Evolutionary conservation across 768 basidiomycete genomes (phyloP).

Genomic region (Gautieria morchelliformis): DNA sequence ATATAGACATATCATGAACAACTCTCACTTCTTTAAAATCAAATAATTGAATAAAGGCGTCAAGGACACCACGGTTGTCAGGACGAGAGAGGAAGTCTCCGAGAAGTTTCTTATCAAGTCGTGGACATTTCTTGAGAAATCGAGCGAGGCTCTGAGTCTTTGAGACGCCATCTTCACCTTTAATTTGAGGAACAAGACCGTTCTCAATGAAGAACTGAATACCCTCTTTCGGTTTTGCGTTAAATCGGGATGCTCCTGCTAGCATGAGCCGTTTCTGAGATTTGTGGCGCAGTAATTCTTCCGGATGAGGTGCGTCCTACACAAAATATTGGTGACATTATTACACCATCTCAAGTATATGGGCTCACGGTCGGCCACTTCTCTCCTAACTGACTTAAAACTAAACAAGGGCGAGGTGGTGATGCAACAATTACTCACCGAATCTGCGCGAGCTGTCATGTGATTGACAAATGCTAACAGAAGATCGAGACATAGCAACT

Average conservation of each 20-base stretch:
- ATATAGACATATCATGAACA: not conserved
- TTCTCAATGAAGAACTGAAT: conserved; percentile 89
- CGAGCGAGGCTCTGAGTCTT: conserved; percentile 63
- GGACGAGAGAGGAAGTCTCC: conserved; percentile 90
- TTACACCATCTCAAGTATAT: not conserved
- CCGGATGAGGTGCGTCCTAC: conserved; percentile 47
- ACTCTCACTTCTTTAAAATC: conserved; percentile 75
- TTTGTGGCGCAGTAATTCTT: conserved; percentile 57
- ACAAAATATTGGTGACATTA: not conserved
- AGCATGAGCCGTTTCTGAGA: conserved; percentile 81
- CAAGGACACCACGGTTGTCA: conserved; percentile 77
- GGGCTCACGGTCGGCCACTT: conserved; percentile 55
- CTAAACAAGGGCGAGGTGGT: conserved; percentile 7
- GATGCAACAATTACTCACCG: conserved; percentile 23
- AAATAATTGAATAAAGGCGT: conserved; percentile 79
- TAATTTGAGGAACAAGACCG: conserved; percentile 47
- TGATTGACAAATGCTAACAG: conserved; percentile 79
- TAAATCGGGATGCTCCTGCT: conserved; percentile 79
- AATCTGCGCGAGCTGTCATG: conserved; percentile 63
- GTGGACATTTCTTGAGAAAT: conserved; percentile 76
- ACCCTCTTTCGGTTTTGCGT: conserved; percentile 85
- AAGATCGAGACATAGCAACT: conserved; percentile 82
- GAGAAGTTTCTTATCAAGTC: conserved; percentile 85
- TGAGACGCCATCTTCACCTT: conserved; percentile 29
- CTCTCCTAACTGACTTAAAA: conserved; percentile 28